These are phyloP conservation scores for Syzygium aqueum DNA, from an alignment of 345 rosid species.

Conservation along the genomic window DNA sequence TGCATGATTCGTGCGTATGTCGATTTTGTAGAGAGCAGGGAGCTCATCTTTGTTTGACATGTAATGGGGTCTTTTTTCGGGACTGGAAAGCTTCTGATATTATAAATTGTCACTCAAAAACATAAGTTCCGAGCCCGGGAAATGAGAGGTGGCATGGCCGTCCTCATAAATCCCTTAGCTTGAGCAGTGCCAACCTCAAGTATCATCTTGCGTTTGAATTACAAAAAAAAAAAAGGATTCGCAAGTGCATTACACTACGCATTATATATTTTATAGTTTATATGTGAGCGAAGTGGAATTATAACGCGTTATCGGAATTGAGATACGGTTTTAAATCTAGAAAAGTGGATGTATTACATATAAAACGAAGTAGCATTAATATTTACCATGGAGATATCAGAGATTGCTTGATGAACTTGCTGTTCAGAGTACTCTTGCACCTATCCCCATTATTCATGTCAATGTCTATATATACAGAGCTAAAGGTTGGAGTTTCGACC, in stretches of 20 bases:
- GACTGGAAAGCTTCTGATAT: neutral
- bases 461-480: neutral
- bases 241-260: neutral
- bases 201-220: neutral
- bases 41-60: rapidly evolving
- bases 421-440: neutral
- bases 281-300: neutral
- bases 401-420: neutral
- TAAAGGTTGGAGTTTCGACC: neutral
- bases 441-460: neutral
- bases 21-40: neutral
- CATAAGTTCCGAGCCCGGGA: neutral
- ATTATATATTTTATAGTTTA: neutral
- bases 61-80: neutral
- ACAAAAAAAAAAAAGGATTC: neutral
- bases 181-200: neutral
- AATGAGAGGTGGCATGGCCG: neutral
- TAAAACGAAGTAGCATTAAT: neutral
- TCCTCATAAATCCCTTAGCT: neutral
- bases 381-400: neutral
- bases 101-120: neutral
- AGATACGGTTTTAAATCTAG: neutral
- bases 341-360: neutral
- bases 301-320: neutral
- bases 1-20: neutral